phyloP scores from a whole-genome alignment of 176 grass and related monocot species.

The Avena eriantha region DNA sequence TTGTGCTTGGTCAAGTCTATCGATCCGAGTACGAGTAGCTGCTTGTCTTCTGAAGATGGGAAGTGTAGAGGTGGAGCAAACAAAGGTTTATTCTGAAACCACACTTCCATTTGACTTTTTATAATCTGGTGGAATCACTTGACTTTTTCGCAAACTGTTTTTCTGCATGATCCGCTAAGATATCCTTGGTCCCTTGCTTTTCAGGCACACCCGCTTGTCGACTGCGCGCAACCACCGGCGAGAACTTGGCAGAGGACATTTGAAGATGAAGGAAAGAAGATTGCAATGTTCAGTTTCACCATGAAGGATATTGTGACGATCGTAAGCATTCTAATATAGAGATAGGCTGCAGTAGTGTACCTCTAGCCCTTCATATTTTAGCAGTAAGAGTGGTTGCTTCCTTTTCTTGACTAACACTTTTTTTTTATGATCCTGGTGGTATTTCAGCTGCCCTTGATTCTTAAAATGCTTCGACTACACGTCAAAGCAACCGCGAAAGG shows the following conservation, averaged over 20 bases:
- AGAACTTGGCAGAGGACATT: constrained; percentile 66
- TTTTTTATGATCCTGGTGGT: constrained; percentile 8
- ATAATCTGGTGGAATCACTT: background rate
- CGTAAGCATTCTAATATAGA: constrained; percentile 44
- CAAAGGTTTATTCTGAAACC: constrained; percentile 37
- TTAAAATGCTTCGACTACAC: constrained; percentile 34
- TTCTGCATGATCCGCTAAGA: background rate
- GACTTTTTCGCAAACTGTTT: background rate
- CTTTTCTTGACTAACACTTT: background rate
- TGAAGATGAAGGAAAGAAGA: constrained; percentile 69
- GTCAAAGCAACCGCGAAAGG: constrained; percentile 42
- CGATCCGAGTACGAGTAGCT: background rate
- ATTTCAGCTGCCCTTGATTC: constrained; percentile 41
- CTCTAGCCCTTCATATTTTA: background rate
- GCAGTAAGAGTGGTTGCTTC: background rate
- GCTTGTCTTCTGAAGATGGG: constrained; percentile 38
- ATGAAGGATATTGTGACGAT: constrained; percentile 47
- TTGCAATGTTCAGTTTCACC: constrained; percentile 48
- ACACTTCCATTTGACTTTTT: background rate
- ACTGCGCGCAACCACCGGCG: constrained; percentile 25
- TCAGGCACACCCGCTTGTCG: constrained; percentile 29
- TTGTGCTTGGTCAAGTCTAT: background rate
- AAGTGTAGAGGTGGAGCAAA: constrained; percentile 27
- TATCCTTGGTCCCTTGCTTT: background rate
- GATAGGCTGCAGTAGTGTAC: background rate